Conservation (phyloP, 176 grass and related monocot species). For the Dactylis glomerata region DNA sequence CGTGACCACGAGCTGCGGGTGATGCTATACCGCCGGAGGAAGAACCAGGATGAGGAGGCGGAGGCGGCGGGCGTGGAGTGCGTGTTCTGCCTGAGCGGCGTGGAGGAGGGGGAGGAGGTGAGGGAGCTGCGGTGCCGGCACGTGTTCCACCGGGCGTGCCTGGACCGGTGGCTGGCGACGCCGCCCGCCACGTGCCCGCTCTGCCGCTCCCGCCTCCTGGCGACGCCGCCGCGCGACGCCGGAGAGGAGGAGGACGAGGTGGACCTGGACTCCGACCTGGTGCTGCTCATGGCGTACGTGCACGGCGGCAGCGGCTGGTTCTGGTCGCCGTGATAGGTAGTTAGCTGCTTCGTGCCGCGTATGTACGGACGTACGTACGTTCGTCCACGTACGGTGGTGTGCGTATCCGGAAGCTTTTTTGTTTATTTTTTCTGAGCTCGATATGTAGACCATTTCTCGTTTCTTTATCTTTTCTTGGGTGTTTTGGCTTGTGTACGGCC, state of each 20-base stretch:
- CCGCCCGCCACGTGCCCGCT: constrained; percentile 52
- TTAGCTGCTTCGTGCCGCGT: no score
- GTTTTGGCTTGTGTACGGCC: background rate
- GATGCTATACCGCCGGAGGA: constrained; percentile 11
- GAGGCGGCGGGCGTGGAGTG: constrained; percentile 18
- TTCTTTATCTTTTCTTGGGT: background rate
- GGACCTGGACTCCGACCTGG: constrained; percentile 22
- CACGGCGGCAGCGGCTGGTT: constrained; percentile 25
- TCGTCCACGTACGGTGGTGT: background rate
- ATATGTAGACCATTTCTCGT: background rate
- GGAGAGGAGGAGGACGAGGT: background rate
- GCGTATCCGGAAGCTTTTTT: background rate
- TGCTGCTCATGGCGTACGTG: constrained; percentile 41
- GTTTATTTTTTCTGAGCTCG: background rate
- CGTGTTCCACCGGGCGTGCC: constrained; percentile 59
- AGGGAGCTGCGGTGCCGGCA: constrained; percentile 56
- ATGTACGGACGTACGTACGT: background rate
- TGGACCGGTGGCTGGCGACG: constrained; percentile 53
- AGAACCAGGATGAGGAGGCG: background rate
- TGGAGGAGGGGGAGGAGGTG: constrained; percentile 63
- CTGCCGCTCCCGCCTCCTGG: constrained; percentile 49
- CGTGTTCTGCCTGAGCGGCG: constrained; percentile 53
- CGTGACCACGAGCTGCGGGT: constrained; percentile 24
- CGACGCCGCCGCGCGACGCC: background rate
- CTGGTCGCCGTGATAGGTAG: constrained; percentile 24